These are phyloP conservation scores for Neurospora sp. DNA, from an alignment of 495 filamentous ascomycete species.

Conservation along the genomic window DNA sequence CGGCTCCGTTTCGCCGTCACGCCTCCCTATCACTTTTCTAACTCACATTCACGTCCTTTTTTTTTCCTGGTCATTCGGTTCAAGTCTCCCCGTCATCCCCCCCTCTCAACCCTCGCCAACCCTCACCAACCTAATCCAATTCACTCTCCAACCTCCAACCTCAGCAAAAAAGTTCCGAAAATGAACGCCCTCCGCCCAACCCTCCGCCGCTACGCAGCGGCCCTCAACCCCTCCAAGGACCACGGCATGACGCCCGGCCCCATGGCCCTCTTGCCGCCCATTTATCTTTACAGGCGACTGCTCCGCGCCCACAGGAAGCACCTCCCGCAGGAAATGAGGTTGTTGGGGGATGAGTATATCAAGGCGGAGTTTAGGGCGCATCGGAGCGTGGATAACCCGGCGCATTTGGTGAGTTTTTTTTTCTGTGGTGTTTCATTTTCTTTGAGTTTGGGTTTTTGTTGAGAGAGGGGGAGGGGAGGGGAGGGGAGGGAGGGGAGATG, in stretches of 20 bases:
- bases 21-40: not conserved
- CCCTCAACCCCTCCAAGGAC: slow-evolving; percentile 13
- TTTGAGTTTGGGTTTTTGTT: too few relatives aligned
- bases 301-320: slow-evolving; percentile 76
- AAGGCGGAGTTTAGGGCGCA: slow-evolving; percentile 87
- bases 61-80: too few relatives aligned
- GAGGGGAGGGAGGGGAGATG: too few relatives aligned
- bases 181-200: not conserved
- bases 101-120: too few relatives aligned
- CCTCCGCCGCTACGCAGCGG: slow-evolving; percentile 20
- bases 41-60: too few relatives aligned
- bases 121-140: too few relatives aligned
- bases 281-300: slow-evolving; percentile 80
- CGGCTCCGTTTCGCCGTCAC: not conserved
- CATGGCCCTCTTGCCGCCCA: slow-evolving; percentile 77
- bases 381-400: slow-evolving; percentile 72
- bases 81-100: too few relatives aligned
- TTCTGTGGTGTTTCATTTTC: not conserved
- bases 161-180: too few relatives aligned
- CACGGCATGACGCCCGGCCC: slow-evolving; percentile 40
- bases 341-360: slow-evolving; percentile 84
- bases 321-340: slow-evolving; percentile 60
- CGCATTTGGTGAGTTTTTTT: slow-evolving; percentile 62
- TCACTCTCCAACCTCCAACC: too few relatives aligned
- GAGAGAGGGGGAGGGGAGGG: too few relatives aligned